Conservation (phyloP, 2,329 filamentous ascomycete genomes). For the Aspergillus candidus region DNA sequence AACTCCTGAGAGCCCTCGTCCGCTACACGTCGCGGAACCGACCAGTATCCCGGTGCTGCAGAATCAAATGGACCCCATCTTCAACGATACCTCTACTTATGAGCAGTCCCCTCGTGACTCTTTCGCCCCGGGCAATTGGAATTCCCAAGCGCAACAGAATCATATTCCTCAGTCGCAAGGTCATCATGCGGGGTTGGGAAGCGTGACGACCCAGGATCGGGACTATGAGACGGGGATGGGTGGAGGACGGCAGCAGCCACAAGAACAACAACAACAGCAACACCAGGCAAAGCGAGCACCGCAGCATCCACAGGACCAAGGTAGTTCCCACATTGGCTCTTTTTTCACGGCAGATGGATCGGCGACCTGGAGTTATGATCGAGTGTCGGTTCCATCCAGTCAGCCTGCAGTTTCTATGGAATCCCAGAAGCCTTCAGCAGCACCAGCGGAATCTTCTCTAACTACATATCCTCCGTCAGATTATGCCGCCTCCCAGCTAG, state of each 20-base stretch:
- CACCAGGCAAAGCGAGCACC: too few species aligned
- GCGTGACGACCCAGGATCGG: slow-evolving; percentile 1
- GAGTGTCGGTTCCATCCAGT: slow-evolving; percentile 13
- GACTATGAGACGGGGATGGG: too few species aligned
- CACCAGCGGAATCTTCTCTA: slow-evolving; percentile 19
- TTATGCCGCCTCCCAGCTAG: slow-evolving; percentile 19
- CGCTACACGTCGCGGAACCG: slow-evolving; percentile 61
- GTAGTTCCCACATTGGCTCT: slow-evolving; percentile 28
- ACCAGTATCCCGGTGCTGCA: slow-evolving; percentile 64
- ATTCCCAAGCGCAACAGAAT: slow-evolving; percentile 8
- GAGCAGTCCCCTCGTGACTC: slow-evolving; percentile 34
- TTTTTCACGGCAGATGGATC: slow-evolving; percentile 19
- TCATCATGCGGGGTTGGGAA: slow-evolving; percentile 13
- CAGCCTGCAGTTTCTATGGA: slow-evolving; percentile 10
- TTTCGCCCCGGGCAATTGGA: slow-evolving; percentile 14
- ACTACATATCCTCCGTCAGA: slow-evolving; percentile 21
- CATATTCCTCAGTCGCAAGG: slow-evolving; percentile 1
- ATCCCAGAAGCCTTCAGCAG: background rate
- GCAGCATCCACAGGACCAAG: slow-evolving; percentile 14
- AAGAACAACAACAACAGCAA: slow-evolving; percentile 2
- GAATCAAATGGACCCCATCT: slow-evolving; percentile 65
- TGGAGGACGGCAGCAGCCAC: slow-evolving; percentile 4
- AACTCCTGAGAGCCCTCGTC: slow-evolving; percentile 65
- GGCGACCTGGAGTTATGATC: slow-evolving; percentile 19
- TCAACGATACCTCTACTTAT: slow-evolving; percentile 61